Conservation (phyloP, 768 basidiomycete species). For the Coprinopsis strossmayeri region DNA sequence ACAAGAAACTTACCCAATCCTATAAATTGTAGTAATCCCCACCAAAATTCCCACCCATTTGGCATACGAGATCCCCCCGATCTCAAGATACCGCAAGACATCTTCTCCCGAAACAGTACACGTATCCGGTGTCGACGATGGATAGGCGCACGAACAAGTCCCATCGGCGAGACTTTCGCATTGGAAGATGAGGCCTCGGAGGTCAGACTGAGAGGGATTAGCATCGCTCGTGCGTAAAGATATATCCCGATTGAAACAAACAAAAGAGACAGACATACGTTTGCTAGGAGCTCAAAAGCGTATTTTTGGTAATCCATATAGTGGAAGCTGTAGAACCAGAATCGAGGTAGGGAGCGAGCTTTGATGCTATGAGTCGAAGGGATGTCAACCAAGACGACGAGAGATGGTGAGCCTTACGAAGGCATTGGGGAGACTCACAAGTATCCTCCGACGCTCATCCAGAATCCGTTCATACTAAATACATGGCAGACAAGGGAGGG, state of each 20-base stretch:
- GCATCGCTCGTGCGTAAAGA: no score
- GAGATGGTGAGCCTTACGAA: no score
- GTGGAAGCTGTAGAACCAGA: slow-evolving; percentile 54
- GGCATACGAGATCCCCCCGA: slow-evolving; percentile 34
- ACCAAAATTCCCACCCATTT: slow-evolving; percentile 41
- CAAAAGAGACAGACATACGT: slow-evolving; percentile 20
- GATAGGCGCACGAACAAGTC: slow-evolving; percentile 42
- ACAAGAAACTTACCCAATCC: slow-evolving; percentile 28
- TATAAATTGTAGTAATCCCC: slow-evolving; percentile 38
- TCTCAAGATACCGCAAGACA: slow-evolving; percentile 41
- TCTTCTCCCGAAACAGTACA: slow-evolving; percentile 47
- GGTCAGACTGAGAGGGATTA: slow-evolving; percentile 47
- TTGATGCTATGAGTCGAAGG: slow-evolving; percentile 42
- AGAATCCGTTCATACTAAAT: slow-evolving; percentile 41
- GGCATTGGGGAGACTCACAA: slow-evolving; percentile 31
- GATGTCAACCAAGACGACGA: no score
- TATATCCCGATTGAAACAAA: no score
- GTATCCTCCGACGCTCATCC: slow-evolving; percentile 52
- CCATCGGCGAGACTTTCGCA: slow-evolving; percentile 31
- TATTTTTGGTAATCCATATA: slow-evolving; percentile 50
- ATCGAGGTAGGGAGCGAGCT: slow-evolving; percentile 45
- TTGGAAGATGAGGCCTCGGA: slow-evolving; percentile 37
- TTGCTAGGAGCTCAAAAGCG: slow-evolving; percentile 31
- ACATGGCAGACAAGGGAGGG: background rate
- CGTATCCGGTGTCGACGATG: slow-evolving; percentile 33